Evolutionary conservation across 164 flowering plant genomes (phyloP).

Genomic region (Euptelea pleiosperma): DNA sequence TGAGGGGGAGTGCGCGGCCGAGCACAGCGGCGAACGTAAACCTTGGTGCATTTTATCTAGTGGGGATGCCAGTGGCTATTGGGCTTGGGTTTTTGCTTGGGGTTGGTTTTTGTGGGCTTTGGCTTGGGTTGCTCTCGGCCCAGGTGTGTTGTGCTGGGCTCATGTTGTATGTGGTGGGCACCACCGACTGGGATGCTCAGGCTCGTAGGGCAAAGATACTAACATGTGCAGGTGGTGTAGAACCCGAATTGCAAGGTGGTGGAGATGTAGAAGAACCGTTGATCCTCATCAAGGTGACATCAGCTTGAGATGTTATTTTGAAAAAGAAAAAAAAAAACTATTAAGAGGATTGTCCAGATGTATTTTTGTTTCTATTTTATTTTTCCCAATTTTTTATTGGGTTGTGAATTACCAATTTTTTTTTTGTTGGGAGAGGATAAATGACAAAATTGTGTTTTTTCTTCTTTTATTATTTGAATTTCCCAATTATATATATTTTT

Average conservation of each 20-base stretch:
- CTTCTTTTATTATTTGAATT: too few species aligned
- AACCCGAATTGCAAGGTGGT: neutral
- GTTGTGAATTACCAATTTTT: constrained; percentile 24
- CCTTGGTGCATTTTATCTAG: constrained; percentile 80
- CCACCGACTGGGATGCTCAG: constrained; percentile 77
- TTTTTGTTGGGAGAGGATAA: constrained; percentile 15
- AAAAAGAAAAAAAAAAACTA: neutral
- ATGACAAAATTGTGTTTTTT: constrained; percentile 9
- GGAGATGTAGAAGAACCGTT: constrained; percentile 39
- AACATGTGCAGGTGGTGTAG: constrained; percentile 37
- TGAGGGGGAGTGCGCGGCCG: constrained; percentile 83
- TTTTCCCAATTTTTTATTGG: constrained; percentile 11
- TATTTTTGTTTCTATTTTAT: constrained; percentile 9
- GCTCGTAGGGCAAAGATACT: constrained; percentile 57
- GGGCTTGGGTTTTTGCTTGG: constrained; percentile 62
- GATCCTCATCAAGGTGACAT: constrained; percentile 39
- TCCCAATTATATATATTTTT: too few species aligned
- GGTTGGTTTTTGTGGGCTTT: constrained; percentile 76
- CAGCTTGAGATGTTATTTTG: constrained; percentile 15
- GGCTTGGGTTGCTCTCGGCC: constrained; percentile 79
- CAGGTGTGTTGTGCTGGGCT: constrained; percentile 85
- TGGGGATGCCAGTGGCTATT: constrained; percentile 89
- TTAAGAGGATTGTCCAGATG: neutral
- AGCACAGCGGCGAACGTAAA: constrained; percentile 78
- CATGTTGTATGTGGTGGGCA: constrained; percentile 76